Evolutionary conservation across 2,329 filamentous ascomycete genomes (phyloP).

Genomic region (Epichloe scottii): DNA sequence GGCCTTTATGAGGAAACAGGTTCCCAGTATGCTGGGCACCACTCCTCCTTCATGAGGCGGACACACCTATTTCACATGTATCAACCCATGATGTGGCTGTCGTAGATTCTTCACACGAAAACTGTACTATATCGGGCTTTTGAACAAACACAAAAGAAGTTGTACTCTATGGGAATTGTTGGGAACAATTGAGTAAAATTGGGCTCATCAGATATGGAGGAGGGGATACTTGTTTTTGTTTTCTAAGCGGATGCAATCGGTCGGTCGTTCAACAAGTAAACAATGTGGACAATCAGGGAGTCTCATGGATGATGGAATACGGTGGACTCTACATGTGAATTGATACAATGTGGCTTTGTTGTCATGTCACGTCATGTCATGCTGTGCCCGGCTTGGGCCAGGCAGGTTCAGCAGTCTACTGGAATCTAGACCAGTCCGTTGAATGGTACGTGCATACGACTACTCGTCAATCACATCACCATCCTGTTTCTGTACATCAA

Average conservation of each 20-base stretch:
- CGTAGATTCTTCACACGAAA: no score
- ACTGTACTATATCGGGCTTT: neutral
- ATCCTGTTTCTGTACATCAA: no score
- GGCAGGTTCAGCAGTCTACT: no score
- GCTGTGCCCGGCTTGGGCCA: no score
- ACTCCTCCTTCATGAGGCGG: slow-evolving; percentile 24
- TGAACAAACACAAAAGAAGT: neutral
- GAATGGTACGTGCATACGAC: no score
- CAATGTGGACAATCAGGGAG: neutral
- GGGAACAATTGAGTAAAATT: neutral
- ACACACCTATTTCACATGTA: neutral
- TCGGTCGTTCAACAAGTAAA: neutral
- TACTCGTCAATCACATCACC: no score
- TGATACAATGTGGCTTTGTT: no score
- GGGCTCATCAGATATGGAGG: neutral
- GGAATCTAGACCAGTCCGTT: no score
- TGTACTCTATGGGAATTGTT: slow-evolving; percentile 2
- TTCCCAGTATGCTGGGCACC: slow-evolving; percentile 34
- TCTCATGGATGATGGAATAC: neutral
- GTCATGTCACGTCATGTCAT: no score
- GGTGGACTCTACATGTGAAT: no score
- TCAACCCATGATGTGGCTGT: neutral
- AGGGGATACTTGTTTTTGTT: neutral
- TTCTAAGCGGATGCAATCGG: neutral
- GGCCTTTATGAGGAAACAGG: slow-evolving; percentile 43